Evolutionary conservation across 257 asterid genomes (phyloP).

Genomic region (Solanum corneliomulleri): DNA sequence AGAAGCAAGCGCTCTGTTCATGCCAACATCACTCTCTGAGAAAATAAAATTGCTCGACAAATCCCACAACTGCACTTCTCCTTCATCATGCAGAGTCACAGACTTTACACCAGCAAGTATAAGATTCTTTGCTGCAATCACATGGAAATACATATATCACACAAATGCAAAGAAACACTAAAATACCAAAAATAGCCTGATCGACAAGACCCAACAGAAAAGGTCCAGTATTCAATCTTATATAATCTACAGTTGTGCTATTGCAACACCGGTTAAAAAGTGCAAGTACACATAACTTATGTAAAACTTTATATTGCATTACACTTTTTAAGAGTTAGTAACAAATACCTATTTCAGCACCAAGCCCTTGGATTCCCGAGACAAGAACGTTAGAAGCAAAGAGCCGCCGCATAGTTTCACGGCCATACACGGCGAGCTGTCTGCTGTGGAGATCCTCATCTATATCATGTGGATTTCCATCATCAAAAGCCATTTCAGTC

Average conservation of each 20-base stretch:
- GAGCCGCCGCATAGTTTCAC: slow-evolving; percentile 90
- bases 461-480: slow-evolving; percentile 67
- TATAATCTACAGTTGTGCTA: not conserved
- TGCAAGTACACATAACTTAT: not conserved
- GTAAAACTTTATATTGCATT: not conserved
- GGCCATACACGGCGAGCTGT: slow-evolving; percentile 91
- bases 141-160: slow-evolving; percentile 3
- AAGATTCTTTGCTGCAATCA: slow-evolving; percentile 77
- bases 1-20: slow-evolving; percentile 84
- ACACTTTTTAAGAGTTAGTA: not conserved
- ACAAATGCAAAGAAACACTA: not conserved
- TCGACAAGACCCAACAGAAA: not conserved
- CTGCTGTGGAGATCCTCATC: slow-evolving; percentile 98
- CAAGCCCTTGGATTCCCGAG: slow-evolving; percentile 92
- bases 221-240: not conserved
- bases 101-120: slow-evolving; percentile 95
- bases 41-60: slow-evolving; percentile 77
- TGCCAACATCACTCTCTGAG: slow-evolving; percentile 77
- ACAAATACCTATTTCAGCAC: slow-evolving; percentile 73
- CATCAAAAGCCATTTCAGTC: slow-evolving; percentile 75
- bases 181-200: not conserved
- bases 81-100: slow-evolving; percentile 87
- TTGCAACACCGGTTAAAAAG: not conserved
- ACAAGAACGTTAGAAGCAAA: slow-evolving; percentile 77
- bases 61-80: slow-evolving; percentile 78